A percentile compares a stretch with the other conserved stretches of the same genome.
These are phyloP conservation scores for Clonostachys rosea DNA, from an alignment of 2,329 filamentous ascomycete genomes.

Conservation along the genomic window DNA sequence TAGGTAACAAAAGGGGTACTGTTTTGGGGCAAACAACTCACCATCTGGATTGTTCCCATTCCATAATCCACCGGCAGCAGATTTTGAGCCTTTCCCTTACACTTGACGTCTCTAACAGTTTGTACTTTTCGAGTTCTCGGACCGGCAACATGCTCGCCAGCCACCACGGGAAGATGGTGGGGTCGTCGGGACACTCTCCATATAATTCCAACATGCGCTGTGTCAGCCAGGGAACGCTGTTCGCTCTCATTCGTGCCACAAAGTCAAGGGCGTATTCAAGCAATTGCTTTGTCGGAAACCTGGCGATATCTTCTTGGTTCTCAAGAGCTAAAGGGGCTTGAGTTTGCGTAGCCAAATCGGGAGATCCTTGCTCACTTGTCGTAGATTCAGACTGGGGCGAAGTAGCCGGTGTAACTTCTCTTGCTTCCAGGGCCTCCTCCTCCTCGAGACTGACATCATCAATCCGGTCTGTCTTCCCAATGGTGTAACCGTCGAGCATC, in stretches of 20 bases:
- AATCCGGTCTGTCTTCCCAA: constrained; percentile 71
- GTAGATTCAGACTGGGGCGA: neutral
- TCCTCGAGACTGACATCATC: constrained; percentile 79
- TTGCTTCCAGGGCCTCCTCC: constrained; percentile 71
- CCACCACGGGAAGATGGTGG: constrained; percentile 83
- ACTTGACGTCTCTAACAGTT: constrained; percentile 66
- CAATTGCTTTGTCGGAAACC: constrained; percentile 55
- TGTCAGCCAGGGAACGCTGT: constrained; percentile 71
- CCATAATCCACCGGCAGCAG: constrained; percentile 71
- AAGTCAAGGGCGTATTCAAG: constrained; percentile 64
- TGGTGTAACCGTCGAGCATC: constrained; percentile 69
- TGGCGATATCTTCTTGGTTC: neutral
- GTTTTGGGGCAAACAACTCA: constrained; percentile 35
- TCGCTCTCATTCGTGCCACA: constrained; percentile 61
- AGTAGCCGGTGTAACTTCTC: constrained; percentile 38
- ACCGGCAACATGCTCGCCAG: constrained; percentile 79
- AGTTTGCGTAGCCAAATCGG: neutral
- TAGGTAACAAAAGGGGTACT: neutral
- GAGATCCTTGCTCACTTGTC: neutral
- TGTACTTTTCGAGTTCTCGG: constrained; percentile 74
- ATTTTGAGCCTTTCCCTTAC: constrained; percentile 81
- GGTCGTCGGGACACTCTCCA: constrained; percentile 72
- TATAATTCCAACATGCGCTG: constrained; percentile 69
- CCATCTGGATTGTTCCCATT: constrained; percentile 68
- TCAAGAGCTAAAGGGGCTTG: neutral